A percentile compares a stretch with the other conserved stretches of the same genome.
phyloP scores from a whole-genome alignment of 768 basidiomycete species.

The Macrocybe gigantea region DNA sequence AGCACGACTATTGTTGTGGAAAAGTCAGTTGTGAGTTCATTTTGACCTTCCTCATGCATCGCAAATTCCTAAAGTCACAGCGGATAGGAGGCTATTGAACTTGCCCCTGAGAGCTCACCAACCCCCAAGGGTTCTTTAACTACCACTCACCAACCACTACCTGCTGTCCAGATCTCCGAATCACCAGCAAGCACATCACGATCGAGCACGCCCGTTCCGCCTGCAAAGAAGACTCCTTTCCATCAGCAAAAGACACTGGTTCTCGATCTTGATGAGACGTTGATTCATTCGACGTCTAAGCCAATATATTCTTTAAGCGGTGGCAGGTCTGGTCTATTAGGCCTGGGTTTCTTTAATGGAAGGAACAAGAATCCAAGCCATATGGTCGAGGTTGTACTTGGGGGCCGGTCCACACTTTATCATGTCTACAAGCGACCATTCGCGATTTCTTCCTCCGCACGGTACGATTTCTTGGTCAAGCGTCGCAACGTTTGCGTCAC shows the following conservation, averaged over 20 bases:
- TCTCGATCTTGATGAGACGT: slow-evolving; percentile 95
- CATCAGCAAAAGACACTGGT: slow-evolving; percentile 91
- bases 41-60: too few species aligned
- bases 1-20: too few species aligned
- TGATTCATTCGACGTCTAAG: slow-evolving; percentile 94
- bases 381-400: slow-evolving; percentile 89
- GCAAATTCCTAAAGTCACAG: too few species aligned
- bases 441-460: slow-evolving; percentile 90
- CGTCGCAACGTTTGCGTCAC: slow-evolving; percentile 6
- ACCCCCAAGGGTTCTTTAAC: too few species aligned
- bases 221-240: slow-evolving; percentile 60
- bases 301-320: slow-evolving; percentile 47
- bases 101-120: too few species aligned
- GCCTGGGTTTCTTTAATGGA: slow-evolving; percentile 44
- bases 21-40: too few species aligned
- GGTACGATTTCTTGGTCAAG: slow-evolving; percentile 31
- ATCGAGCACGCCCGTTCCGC: slow-evolving; percentile 44
- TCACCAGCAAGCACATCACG: slow-evolving; percentile 26
- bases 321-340: slow-evolving; percentile 56
- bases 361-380: slow-evolving; percentile 69
- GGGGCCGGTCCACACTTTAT: slow-evolving; percentile 85
- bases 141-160: slow-evolving; percentile 7
- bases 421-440: slow-evolving; percentile 98
- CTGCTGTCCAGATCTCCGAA: slow-evolving; percentile 9
- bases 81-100: too few species aligned